Percentiles rank a stretch among this genome's conserved stretches.
Evolutionary conservation across 2,329 filamentous ascomycete species (phyloP).

Genomic region (Diaporthe vexans): DNA sequence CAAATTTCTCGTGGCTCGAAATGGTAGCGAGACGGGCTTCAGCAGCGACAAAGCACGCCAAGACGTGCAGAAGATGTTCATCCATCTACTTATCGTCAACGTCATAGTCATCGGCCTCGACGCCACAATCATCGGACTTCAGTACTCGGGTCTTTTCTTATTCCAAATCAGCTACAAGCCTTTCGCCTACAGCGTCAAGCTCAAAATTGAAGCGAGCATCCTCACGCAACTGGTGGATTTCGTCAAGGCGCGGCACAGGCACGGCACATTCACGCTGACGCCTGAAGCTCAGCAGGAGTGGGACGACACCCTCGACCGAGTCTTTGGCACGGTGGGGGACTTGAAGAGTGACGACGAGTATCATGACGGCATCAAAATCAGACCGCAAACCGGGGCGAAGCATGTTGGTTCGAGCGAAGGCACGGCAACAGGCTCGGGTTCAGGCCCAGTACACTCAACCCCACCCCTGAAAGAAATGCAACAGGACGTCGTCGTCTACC

Average conservation of each 20-base stretch:
- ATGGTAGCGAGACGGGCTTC: constrained; percentile 50
- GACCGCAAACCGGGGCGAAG: neutral
- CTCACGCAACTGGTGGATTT: constrained; percentile 55
- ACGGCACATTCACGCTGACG: constrained; percentile 18
- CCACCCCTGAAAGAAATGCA: neutral
- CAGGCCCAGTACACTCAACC: neutral
- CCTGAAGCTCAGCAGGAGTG: constrained; percentile 32
- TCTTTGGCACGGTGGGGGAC: neutral
- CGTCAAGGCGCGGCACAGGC: constrained; percentile 9
- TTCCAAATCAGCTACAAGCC: constrained; percentile 57
- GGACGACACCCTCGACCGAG: constrained; percentile 25
- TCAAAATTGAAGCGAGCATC: constrained; percentile 70
- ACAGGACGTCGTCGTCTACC: neutral
- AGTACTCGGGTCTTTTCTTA: constrained; percentile 56
- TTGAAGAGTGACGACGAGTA: constrained; percentile 8
- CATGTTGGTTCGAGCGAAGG: neutral
- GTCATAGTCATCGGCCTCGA: constrained; percentile 58
- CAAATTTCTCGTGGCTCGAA: constrained; percentile 56
- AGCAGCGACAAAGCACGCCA: neutral
- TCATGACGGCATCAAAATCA: neutral
- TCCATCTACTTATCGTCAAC: constrained; percentile 56
- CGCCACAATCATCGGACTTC: constrained; percentile 55
- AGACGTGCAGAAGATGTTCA: constrained; percentile 24
- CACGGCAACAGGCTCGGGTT: neutral
- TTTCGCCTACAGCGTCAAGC: constrained; percentile 60